These are phyloP conservation scores for Fusarium sp. DNA, from an alignment of 2,329 filamentous ascomycete genomes.

Conservation along the genomic window DNA sequence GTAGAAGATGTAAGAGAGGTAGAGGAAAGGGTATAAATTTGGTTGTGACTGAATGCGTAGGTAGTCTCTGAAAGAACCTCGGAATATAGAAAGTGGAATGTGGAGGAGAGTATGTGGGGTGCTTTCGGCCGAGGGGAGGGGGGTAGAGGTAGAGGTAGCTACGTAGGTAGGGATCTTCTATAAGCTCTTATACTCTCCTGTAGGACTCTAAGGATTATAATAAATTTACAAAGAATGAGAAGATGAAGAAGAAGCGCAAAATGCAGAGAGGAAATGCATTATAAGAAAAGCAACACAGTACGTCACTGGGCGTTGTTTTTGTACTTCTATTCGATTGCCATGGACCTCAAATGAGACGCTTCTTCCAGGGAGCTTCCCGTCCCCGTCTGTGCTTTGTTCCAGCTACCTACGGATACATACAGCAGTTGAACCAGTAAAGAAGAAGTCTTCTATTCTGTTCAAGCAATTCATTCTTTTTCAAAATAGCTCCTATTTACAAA, in stretches of 20 bases:
- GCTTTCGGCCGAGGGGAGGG: constrained; percentile 46
- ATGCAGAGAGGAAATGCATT: not conserved
- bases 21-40: constrained; percentile 17
- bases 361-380: constrained; percentile 20
- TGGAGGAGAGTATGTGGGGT: constrained; percentile 43
- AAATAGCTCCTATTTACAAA: constrained; percentile 1
- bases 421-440: not conserved
- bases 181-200: constrained; percentile 2
- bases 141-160: constrained; percentile 17
- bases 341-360: constrained; percentile 9
- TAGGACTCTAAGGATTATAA: not conserved
- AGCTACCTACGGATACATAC: too few species aligned
- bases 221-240: not conserved
- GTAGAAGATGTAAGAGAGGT: constrained; percentile 3
- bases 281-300: constrained; percentile 7
- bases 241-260: not conserved
- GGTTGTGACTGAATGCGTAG: constrained; percentile 16
- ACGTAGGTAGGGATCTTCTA: not conserved
- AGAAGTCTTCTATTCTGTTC: too few species aligned
- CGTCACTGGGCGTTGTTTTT: constrained; percentile 34
- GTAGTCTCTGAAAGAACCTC: constrained; percentile 11
- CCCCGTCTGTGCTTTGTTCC: constrained; percentile 14
- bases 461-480: not conserved
- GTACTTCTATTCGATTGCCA: constrained; percentile 7
- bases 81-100: constrained; percentile 38